These are phyloP conservation scores for Fraxinus quadrangulata DNA, from an alignment of 257 asterid species.

Conservation along the genomic window DNA sequence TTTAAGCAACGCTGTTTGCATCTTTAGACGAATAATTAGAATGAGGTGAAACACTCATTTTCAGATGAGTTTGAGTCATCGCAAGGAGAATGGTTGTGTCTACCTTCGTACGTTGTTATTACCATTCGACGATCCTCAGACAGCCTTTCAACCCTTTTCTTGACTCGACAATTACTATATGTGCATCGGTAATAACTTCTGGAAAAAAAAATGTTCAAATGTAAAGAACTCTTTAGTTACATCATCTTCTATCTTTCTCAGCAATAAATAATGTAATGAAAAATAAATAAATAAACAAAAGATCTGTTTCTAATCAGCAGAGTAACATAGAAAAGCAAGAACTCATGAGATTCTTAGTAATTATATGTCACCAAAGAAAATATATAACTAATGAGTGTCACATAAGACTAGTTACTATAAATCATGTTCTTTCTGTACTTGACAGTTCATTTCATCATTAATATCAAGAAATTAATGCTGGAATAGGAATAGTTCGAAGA, in stretches of 20 bases:
- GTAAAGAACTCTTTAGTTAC: neutral
- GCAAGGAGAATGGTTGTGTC: slow-evolving; percentile 91
- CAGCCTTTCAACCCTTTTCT: slow-evolving; percentile 89
- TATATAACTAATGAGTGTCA: no score
- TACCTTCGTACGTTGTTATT: slow-evolving; percentile 95
- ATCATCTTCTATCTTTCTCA: neutral
- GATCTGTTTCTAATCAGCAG: no score
- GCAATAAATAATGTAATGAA: no score
- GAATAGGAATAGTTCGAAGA: no score
- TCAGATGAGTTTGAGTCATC: slow-evolving; percentile 86
- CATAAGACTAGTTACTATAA: no score
- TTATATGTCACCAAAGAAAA: no score
- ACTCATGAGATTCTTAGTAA: no score
- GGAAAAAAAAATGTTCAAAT: slow-evolving; percentile 9
- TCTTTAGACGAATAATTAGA: slow-evolving; percentile 21
- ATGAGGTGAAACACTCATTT: slow-evolving; percentile 72
- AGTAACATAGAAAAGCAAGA: no score
- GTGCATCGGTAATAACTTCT: slow-evolving; percentile 96
- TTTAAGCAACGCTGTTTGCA: neutral
- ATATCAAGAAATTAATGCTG: no score
- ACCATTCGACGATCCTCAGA: slow-evolving; percentile 95
- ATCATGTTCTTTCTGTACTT: no score
- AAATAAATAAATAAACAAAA: no score
- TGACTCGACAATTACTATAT: slow-evolving; percentile 82
- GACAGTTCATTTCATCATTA: no score